phyloP scores from a whole-genome alignment of 495 filamentous ascomycete genomes.

The Saxispiralis lemnorum region DNA sequence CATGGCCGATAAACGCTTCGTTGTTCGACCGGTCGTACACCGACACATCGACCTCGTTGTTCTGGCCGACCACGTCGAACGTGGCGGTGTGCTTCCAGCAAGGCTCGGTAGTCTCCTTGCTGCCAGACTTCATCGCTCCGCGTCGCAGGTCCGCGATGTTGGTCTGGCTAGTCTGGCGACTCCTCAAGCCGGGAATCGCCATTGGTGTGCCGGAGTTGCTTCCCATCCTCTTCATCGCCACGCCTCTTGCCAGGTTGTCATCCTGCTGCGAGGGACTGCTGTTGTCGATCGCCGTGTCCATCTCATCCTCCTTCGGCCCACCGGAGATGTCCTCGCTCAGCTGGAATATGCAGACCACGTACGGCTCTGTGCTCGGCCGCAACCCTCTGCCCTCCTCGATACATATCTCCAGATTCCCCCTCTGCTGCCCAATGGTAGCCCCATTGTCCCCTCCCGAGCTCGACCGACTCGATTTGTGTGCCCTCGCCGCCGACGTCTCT shows the following conservation, averaged over 20 bases:
- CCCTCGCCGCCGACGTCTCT: constrained; percentile 1
- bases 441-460: constrained; percentile 19
- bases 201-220: constrained; percentile 67
- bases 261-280: constrained; percentile 17
- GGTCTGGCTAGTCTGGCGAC: constrained; percentile 85
- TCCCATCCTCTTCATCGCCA: constrained; percentile 47
- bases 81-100: constrained; percentile 90
- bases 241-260: constrained; percentile 21
- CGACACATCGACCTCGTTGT: constrained; percentile 82
- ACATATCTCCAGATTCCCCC: constrained; percentile 77
- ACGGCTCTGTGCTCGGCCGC: constrained; percentile 67
- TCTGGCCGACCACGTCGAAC: constrained; percentile 87
- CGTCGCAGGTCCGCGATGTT: constrained; percentile 40
- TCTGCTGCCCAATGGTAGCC: constrained; percentile 47
- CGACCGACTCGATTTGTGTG: constrained; percentile 23
- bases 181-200: constrained; percentile 91
- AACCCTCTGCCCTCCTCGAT: constrained; percentile 72
- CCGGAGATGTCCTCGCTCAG: constrained; percentile 89
- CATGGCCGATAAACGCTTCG: constrained; percentile 83
- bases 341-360: constrained; percentile 92
- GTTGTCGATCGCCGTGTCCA: constrained; percentile 24
- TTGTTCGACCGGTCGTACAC: constrained; percentile 75
- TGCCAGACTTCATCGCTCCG: constrained; percentile 38
- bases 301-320: constrained; percentile 44
- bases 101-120: constrained; percentile 56